Percentiles rank a stretch among this genome's conserved stretches.
Conservation (phyloP, 805 yeast genomes). For the Clavispora asparagi region DNA sequence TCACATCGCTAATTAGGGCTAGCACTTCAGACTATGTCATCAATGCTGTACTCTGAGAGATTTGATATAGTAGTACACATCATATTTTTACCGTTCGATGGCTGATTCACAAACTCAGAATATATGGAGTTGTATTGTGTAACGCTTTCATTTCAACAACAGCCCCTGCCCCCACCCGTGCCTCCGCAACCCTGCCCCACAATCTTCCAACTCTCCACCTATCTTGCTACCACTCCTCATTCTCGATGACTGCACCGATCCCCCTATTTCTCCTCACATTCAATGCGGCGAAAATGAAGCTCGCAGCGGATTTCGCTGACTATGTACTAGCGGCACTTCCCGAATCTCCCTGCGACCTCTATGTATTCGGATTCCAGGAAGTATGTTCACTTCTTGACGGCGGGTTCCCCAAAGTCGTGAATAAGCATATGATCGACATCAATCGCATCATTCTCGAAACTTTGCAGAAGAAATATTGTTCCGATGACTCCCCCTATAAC, state of each 20-base stretch:
- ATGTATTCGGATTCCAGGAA: conserved; percentile 67
- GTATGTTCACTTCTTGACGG: conserved; percentile 53
- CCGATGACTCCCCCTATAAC: conserved; percentile 16
- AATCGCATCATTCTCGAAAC: conserved; percentile 30
- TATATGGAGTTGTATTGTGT: too few species aligned
- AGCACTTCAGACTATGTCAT: too few species aligned
- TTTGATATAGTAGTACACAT: too few species aligned
- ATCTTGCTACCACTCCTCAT: background rate
- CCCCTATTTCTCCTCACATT: conserved; percentile 41
- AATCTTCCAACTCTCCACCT: background rate
- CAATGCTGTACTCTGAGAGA: too few species aligned
- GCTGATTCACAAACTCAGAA: too few species aligned
- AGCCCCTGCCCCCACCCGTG: too few species aligned
- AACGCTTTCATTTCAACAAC: too few species aligned
- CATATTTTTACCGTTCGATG: too few species aligned
- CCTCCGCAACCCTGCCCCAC: too few species aligned
- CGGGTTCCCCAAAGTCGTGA: conserved; percentile 35
- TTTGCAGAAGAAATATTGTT: conserved; percentile 28
- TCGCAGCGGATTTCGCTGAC: conserved; percentile 27
- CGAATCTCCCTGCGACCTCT: conserved; percentile 36
- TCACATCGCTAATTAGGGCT: too few species aligned
- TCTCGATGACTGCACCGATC: conserved; percentile 4
- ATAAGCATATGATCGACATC: conserved; percentile 30
- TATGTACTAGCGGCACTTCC: conserved; percentile 25
- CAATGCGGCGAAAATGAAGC: conserved; percentile 49